Conservation (phyloP, 1,139 yeast genomes). For the Dujonia santamariae region DNA sequence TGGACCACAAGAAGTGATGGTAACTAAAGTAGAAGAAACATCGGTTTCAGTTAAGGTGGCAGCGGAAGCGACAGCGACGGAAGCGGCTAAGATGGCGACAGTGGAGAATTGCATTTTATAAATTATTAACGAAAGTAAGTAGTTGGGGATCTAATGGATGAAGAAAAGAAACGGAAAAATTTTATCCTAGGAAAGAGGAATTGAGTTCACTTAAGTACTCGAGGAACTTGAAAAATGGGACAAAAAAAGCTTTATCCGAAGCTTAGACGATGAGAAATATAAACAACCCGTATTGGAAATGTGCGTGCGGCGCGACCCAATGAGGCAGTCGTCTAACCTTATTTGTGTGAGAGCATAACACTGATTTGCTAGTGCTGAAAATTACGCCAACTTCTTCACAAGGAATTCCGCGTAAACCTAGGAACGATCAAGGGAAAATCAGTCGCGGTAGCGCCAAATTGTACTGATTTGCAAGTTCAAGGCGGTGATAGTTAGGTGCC, state of each 20-base stretch:
- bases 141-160: constrained; percentile 19
- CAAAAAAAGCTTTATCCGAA: neutral
- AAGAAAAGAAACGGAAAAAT: constrained; percentile 8
- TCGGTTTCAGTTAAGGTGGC: constrained; percentile 33
- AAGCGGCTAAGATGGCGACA: constrained; percentile 43
- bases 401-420: no score
- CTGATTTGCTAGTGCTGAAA: no score
- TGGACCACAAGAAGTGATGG: constrained; percentile 43
- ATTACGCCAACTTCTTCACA: no score
- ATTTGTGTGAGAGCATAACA: neutral
- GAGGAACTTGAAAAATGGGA: neutral
- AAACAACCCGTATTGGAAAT: neutral
- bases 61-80: constrained; percentile 36
- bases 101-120: constrained; percentile 47
- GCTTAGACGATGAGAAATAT: neutral
- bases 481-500: no score
- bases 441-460: no score
- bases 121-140: constrained; percentile 28
- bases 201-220: neutral
- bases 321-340: constrained; percentile 1
- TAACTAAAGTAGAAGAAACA: constrained; percentile 28
- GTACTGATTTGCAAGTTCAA: no score
- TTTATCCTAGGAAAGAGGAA: neutral
- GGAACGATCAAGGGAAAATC: no score
- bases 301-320: neutral